Base-by-base conservation (phyloP, 345 rosid genomes). In the Salix purpurea region DNA sequence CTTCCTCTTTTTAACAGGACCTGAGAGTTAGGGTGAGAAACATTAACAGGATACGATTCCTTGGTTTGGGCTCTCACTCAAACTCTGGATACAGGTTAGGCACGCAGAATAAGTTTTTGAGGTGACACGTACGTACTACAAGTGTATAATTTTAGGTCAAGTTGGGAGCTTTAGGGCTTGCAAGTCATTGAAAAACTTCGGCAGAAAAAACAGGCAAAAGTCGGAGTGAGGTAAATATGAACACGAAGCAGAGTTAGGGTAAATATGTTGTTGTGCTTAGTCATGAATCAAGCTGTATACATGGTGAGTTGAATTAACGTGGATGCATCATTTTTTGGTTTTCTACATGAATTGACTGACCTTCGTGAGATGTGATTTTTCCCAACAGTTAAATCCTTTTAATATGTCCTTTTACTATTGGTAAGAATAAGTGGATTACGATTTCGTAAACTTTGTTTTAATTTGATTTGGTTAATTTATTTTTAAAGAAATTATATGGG, bases 181-280 rank as follows among this genome's bases (percentile, higher is more conserved):
- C 6, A 24, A 48, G 71, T 13, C 40, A 74, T 19, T 32, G 61
- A 24, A 18, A 44, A 69, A 46, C 50, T 12, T 12, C 0, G 10
- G 62, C 3, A 12, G 60, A 52, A 52, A 56, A 56, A 3, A 9
- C 62, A 56, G 9, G 56, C 13, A 40, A 58, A 65, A 60, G 37
- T 21, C n/a, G 46, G 79, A 71, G 58, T 81, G 75, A 64, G 54
- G 73, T 60, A 48, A 73, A 70, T 14, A 28, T 21, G 40, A 50
- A 67, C 7, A 13, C 46, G 34, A 32, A 32, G 34, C 34, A 39
- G 44, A 74, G 18, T 5, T 54, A 28, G 28, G 32, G 26, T 4
- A 5, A 32, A 32, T 4, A 4, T 32, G 19, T 1, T 39, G 42
- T 8, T 39, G 42, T 39, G 2, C 42, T 8, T 8, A 1, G 2